These are phyloP conservation scores for Phytophthora cryptogea DNA, from an alignment of 352 stramenopile species.

Conservation along the genomic window DNA sequence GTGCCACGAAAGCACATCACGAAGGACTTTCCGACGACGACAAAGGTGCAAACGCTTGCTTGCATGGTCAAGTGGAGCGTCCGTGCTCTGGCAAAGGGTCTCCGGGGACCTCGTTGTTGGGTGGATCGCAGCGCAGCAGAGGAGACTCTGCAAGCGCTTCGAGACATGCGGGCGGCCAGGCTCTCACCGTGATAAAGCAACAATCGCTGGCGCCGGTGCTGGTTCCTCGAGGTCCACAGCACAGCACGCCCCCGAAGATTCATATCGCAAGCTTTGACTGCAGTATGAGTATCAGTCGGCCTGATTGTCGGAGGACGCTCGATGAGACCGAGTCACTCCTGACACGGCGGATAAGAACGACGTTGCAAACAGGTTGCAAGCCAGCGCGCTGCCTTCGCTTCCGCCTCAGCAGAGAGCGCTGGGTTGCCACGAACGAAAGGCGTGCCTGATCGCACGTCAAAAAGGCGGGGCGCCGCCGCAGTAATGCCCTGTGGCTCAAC, in stretches of 20 bases:
- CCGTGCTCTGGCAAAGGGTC: conserved; percentile 23
- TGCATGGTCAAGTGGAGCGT: conserved; percentile 22
- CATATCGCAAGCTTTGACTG: conserved; percentile 13
- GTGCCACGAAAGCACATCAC: conserved; percentile 6
- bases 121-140: conserved; percentile 9
- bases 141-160: conserved; percentile 31
- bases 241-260: conserved; percentile 11
- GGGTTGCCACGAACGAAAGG: conserved; percentile 36
- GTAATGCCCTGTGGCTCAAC: conserved; percentile 39
- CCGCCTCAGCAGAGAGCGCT: conserved; percentile 22
- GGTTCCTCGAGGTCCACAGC: conserved; percentile 19
- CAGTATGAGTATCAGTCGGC: conserved; percentile 5
- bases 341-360: conserved; percentile 18
- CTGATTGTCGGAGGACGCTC: conserved; percentile 9
- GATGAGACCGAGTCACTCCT: conserved; percentile 6
- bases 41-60: conserved; percentile 16
- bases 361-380: conserved; percentile 3
- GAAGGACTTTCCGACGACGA: conserved; percentile 14
- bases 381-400: conserved; percentile 4
- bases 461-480: conserved; percentile 18
- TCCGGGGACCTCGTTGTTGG: conserved; percentile 17
- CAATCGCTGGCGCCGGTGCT: conserved; percentile 24
- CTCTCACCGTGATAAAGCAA: conserved; percentile 6
- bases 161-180: conserved; percentile 24
- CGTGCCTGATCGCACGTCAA: conserved; percentile 21